A percentile compares a stretch with the other conserved stretches of the same genome.
These are phyloP conservation scores for Xylaria acuta DNA, from an alignment of 495 filamentous ascomycete genomes.

Conservation along the genomic window DNA sequence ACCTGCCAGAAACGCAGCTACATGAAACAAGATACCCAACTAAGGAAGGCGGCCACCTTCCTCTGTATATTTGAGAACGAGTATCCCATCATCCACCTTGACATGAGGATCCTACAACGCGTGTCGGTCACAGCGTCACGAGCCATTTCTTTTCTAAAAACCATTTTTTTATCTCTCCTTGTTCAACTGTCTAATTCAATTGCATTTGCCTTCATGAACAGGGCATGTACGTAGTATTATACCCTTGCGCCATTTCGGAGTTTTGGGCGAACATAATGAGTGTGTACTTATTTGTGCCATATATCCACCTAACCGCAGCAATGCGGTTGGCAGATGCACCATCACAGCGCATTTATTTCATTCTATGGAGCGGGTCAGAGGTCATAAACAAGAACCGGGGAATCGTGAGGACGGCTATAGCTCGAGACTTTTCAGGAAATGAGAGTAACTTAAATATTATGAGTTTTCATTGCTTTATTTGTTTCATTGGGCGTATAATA, in stretches of 20 bases:
- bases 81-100: neutral
- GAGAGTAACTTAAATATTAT: no score
- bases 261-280: neutral
- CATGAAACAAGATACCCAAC: neutral
- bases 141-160: constrained; percentile 2
- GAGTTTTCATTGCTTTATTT: no score
- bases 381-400: neutral
- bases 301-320: neutral
- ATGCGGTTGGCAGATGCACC: neutral
- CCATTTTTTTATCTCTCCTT: neutral
- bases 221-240: constrained; percentile 10
- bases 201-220: neutral
- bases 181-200: neutral
- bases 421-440: no score
- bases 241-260: constrained; percentile 19
- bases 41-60: neutral
- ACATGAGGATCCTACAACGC: neutral
- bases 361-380: neutral
- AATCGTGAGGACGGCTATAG: neutral
- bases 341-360: neutral
- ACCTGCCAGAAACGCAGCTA: neutral
- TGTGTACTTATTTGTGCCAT: neutral
- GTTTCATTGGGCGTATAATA: no score
- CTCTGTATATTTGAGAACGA: constrained; percentile 19
- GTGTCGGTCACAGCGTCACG: neutral